A percentile compares a stretch with the other conserved stretches of the same genome.
These are phyloP conservation scores for Nitzschia sp. DNA, from an alignment of 108 stramenopile species.

Conservation along the genomic window DNA sequence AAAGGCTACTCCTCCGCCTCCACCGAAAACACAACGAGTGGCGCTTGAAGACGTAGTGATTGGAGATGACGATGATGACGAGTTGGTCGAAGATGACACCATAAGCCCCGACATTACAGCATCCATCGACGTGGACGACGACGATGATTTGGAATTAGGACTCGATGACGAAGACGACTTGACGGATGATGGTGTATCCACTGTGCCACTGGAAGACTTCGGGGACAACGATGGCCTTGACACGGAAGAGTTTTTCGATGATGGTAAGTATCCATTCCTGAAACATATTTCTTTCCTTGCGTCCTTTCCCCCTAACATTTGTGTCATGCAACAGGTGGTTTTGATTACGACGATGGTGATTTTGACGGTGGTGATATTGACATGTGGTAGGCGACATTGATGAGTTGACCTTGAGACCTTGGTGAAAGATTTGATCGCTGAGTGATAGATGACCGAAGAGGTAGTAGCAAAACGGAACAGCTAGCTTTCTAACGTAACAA, in stretches of 20 bases:
- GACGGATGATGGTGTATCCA: conserved; percentile 36
- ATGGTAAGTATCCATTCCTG: too few species aligned
- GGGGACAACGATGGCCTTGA: conserved; percentile 39
- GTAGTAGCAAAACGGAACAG: too few species aligned
- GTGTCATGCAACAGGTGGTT: too few species aligned
- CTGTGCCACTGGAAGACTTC: conserved; percentile 51
- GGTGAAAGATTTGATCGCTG: too few species aligned
- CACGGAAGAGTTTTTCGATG: conserved; percentile 51
- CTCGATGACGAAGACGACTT: conserved; percentile 44
- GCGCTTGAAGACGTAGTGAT: conserved; percentile 29
- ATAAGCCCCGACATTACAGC: conserved; percentile 33
- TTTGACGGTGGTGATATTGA: conserved; percentile 42
- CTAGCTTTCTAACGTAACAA: too few species aligned
- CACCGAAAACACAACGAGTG: conserved; percentile 5
- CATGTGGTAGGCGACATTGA: conserved; percentile 3
- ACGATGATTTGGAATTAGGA: conserved; percentile 42
- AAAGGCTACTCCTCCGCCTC: not conserved
- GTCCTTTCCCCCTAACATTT: too few species aligned
- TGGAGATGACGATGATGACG: conserved; percentile 50
- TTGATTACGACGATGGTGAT: conserved; percentile 54
- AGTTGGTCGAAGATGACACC: conserved; percentile 26
- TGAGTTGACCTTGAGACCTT: too few species aligned
- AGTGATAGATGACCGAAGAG: too few species aligned
- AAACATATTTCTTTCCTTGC: too few species aligned
- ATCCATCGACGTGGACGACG: conserved; percentile 52